Conservation (phyloP, 2,329 filamentous ascomycete species). For the Daldinia eschscholtzii region DNA sequence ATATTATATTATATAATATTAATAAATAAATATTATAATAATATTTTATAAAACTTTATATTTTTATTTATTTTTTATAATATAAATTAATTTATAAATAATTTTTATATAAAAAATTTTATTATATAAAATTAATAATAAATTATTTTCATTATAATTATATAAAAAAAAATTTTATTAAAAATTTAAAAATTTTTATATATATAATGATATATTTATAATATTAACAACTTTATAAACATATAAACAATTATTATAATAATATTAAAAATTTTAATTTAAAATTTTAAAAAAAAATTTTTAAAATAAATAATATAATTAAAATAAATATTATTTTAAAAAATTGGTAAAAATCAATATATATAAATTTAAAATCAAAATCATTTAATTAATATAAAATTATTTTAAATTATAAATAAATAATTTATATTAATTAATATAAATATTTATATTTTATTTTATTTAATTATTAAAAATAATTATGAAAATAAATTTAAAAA, state of each 20-base stretch:
- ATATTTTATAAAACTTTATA: background rate
- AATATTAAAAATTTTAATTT: background rate
- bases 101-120: background rate
- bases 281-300: background rate
- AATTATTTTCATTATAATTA: constrained; percentile 6
- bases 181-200: background rate
- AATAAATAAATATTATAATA: no score
- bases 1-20: no score
- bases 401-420: constrained; percentile 11
- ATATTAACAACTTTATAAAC: background rate
- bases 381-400: constrained; percentile 2
- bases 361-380: constrained; percentile 1
- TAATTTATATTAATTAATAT: constrained; percentile 4
- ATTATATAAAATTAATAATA: background rate
- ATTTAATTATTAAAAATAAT: constrained; percentile 3
- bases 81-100: background rate
- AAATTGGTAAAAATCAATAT: background rate
- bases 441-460: background rate
- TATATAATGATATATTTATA: background rate
- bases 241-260: background rate
- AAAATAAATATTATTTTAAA: background rate
- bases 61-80: background rate
- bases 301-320: background rate
- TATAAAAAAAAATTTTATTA: background rate
- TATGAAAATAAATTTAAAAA: background rate